Evolutionary conservation across 176 grass and related monocot species (phyloP), one percentile per base, ranked within the genome.

Genomic region (Ensete ventricosum): DNA sequence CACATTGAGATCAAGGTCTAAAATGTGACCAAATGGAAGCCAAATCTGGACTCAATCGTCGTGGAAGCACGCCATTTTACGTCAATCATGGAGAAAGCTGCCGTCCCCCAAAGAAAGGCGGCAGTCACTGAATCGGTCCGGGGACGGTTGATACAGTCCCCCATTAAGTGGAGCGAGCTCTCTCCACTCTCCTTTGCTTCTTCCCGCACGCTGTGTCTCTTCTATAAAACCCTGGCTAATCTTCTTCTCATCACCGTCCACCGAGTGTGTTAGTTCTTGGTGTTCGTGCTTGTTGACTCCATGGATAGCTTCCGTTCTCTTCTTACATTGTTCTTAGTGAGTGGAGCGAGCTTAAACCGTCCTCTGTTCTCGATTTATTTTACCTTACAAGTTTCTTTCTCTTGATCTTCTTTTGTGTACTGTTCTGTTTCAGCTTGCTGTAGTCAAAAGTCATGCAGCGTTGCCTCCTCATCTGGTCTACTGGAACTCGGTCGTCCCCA

Each of bases 401-500:
- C 8, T 12, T 5, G 9, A 63, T 22, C 1, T 65, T 2, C 23
- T 71, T 52, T 10, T 51, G 9, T n/a, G 14, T 71, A 22, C 14
- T 9, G 9, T 52, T 34, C 10, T 21, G 13, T 71, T 34, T 71
- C 68, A 71, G 68, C 14, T 71, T 19, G 84, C 81, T 9, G 83
- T 74, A 26, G 81, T 78, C 72, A 80, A 25, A 25, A 25, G 81
- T 73, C 83, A 88, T 86, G 89, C 86, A 74, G 83, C 76, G 43
- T 29, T 77, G 9, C 34, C 89, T 72, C 83, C 89, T 12, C 81
- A 80, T 11, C 10, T 55, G 59, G 71, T 76, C 12, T 90, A 93
- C 74, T 90, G 90, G 90, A 74, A 81, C 34, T 81, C 87, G 48
- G 80, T 79, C 73, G 80, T 93, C 54, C 87, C 84, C 13, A 63